Evolutionary conservation across 139 green algal species (phyloP), one percentile per base, ranked within the genome.

Genomic region (Coelastrella sp.): DNA sequence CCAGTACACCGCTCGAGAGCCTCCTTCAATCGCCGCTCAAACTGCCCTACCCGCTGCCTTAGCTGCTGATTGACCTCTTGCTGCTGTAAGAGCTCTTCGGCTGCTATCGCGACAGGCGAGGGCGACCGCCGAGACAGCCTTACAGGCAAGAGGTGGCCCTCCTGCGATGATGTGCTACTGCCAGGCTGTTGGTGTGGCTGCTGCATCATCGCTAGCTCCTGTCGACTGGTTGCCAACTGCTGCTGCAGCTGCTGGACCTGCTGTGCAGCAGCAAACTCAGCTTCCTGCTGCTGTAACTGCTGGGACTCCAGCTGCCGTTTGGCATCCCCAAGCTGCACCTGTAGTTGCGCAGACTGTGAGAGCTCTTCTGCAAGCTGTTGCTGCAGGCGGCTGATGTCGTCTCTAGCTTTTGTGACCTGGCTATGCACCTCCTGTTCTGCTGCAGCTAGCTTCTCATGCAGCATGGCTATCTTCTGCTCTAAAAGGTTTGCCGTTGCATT

Each of bases 171-270:
- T 19, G 11, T 65, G 47, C 54, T 22, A 58, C 47, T 83, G 77
- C 11, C 14, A 16, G 13, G 22, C 17, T 77, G 59, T n/a, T 76
- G 60, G 5, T 22, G 58, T 57, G 75, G 60, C 59, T 23, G 58
- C 22, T 87, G 81, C 1, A 75, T n/a, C 8, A n/a, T 4, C 16
- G 20, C 19, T 14, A 77, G n/a, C 58, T 87, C 22, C 5, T 58
- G 22, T 59, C 19, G 75, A 59, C 22, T 74, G 22, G 10, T 8
- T 3, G 75, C 6, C 59, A 75, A 19, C 6, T 75, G 59, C 81
- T 75, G 81, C 11, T 74, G 64, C 59, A 87, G 81, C 59, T 87
- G 58, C 81, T 87, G 58, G 58, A 7, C 56, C 16, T 77, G 81
- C 81, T 75, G 81, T 5, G 17, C 81, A 17, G 17, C 58, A 54